Base-by-base conservation (phyloP, 345 rosid species). In the Toxicodendron radicans region DNA sequence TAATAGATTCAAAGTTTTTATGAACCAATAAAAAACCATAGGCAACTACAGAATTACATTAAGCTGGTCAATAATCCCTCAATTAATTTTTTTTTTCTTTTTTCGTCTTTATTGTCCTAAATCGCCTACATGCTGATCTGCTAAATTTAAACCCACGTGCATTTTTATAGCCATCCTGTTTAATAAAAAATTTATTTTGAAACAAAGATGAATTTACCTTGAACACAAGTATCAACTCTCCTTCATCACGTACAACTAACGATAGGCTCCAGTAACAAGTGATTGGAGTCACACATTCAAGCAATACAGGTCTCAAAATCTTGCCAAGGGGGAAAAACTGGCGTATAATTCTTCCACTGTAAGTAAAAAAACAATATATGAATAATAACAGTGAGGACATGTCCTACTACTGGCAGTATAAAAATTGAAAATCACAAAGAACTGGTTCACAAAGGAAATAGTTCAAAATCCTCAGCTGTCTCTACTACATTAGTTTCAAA, bases 261-360 rank as follows among this genome's bases (percentile, higher is more conserved):
- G 93, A 91, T 68, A 93, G 83, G 74, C 87, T 89, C 99, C 95
- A 90, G 78, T 89, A 95, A 80, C 98, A 95, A 71, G 97, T 88
- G 48, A 93, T 65, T 0, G 99, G 93, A 7, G 89, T 90, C 68
- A 89, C 90, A 57, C 92, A 87, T 81, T 94, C 97, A 24, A 86
- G 78, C 73, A 94, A 76, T 54, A 93, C 84, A n/a, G 97, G 95
- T 85, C 86, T 95, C 88, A 92, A 80, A 49, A 92, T 84, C 81
- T 86, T 89, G 83, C 76, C 85, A n/a, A 84, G 58, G 3, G 98
- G 97, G 51, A 93, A 85, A 84, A 91, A 93, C 51, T 81, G 85
- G 66, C 83, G 91, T 21, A 67, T 58, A 24, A 76, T 65, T 83
- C 81, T 87, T 69, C 99, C 95, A 74, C 97, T 95, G 81, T 76